Base-by-base conservation (phyloP, 148 eudicot species). In the Selenicereus undatus region DNA sequence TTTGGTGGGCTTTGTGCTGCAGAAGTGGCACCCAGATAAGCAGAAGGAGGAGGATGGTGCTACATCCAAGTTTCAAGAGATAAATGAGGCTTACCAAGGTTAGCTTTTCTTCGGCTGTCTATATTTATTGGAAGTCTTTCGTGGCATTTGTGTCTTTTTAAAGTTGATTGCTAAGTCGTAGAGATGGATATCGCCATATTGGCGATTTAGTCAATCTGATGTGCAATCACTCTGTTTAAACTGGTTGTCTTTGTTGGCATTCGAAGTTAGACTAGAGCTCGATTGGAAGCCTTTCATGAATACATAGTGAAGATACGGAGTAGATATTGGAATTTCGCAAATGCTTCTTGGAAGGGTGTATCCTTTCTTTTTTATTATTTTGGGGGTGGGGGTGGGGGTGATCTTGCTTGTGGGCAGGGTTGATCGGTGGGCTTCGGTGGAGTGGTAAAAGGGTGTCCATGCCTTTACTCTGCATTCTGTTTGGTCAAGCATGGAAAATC, bases 11-110 rank as follows among this genome's bases (percentile, higher is more conserved):
- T 74, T 68, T 85, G 80, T 73, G 85, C 48, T 74, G 74, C 85
- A 95, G 99, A 93, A 92, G 88, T 95, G 98, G 97, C 99, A 95
- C 84, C 99, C 99, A 14, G 99, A 95, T 83, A 95, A 95, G 88
- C 86, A 86, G 58, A 92, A 92, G 73, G 91, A 79, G 22, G 86
- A 90, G 80, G 93, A 87, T 74, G 78, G 64, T 27, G 85, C 93
- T 50, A 93, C 97, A 79, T 90, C 93, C 14, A 93, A 81, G 83
- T 95, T 95, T 87, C 99, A 95, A 84, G 93, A 95, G 83, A 95
- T 95, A 36, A 93, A 89, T 52, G 99, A 95, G 81, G 99, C 99
- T 77, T 95, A 95, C 84, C 93, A 89, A 81, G 99, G 99, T 95
- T 75, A 76, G 90, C 78, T 29, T 45, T 32, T 13, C 5, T n/a